Evolutionary conservation across 176 grass and related monocot genomes (phyloP), one percentile per base, ranked within the genome.

Genomic region (Rhynchospora pubera): DNA sequence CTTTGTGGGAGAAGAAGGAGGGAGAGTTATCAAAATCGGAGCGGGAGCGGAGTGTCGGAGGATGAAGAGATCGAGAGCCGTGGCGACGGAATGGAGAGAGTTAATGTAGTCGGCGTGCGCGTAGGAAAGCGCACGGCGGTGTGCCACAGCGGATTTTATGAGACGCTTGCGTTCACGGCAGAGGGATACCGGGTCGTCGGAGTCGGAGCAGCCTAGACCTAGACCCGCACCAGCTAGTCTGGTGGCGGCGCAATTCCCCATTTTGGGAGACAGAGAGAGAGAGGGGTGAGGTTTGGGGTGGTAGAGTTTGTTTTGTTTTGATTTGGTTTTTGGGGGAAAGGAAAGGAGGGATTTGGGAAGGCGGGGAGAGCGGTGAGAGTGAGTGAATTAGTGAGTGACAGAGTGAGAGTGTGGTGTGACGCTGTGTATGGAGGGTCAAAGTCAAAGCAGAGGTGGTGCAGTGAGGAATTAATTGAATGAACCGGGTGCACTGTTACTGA

Each of bases 231-330:
- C 91, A 81, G 74, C 91, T 34, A 93, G 82, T 87, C 91, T 90
- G 79, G 90, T 90, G 89, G 91, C 87, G 82, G 96, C 92, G 89
- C 96, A 99, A 89, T 91, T 93, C 26, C 96, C 92, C 96, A 99
- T 99, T 85, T 52, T 15, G 18, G 47, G 28, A 51, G 26, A 43
- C 48, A 66, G 7, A 28, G 1, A 43, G 28, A 58, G 18, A 59
- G 57, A 60, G n/a, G n/a, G n/a, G 19, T 21, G 57, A 60, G n/a
- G n/a, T n/a, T n/a, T n/a, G n/a, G n/a, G n/a, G n/a, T n/a, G n/a
- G n/a, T n/a, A n/a, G n/a, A n/a, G n/a, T n/a, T 47, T 62, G 42
- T 78, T 66, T 44, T 22, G 5, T 3, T 59, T 11, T 62, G n/a
- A 12, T 18, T 32, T 62, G 82, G 87, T 87, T 86, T 91, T 91